Base-by-base conservation (phyloP, 2,329 filamentous ascomycete genomes). In the Penicillium fuscoglaucum region DNA sequence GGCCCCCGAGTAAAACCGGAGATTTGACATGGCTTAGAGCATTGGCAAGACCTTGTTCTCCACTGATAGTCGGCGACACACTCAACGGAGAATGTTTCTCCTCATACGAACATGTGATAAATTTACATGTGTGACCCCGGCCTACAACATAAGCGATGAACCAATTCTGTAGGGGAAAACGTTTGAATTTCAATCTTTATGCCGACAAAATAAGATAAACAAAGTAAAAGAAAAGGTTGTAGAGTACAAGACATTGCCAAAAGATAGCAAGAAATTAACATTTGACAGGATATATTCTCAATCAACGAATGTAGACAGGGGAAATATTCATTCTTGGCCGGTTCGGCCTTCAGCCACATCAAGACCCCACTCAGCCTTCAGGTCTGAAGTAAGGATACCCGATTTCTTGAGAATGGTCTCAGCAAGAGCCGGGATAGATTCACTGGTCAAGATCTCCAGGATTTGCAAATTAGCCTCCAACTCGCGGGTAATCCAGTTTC, bases 401-500 rank as follows among this genome's bases (percentile, higher is more conserved):
- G 67, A 69, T 50, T 67, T 69, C 15, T 48, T 54, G n/a, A 66
- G 54, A 52, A 72, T 68, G 19, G 53, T 58, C 17, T 55, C 59
- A 4, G 69, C 60, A 37, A 72, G 61, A 29, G 60, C 56, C 2
- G 39, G 52, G 3, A 72, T 41, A 1, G 68, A 68, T 13, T 63
- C 59, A 41, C 62, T 63, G 1, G 64, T 62, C 21, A 72, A 51
- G 33, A 72, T 65, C 31, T 72, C 70, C 24, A 73, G 58, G 3
- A 73, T 61, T 45, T 67, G 65, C 33, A 67, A 49, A 39, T 63
- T 64, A 3, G 65, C 61, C 37, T 67, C 55, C 37, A 68, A 40
- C 52, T 70, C 63, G 9, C 64, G 58, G 1, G 61, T 55, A 19
- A 72, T 65, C 69, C 68, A 73, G 21, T 67, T 68, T 45, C 68